These are phyloP conservation scores for Tricholoma sp. DNA, from an alignment of 768 basidiomycete species.

Conservation along the genomic window DNA sequence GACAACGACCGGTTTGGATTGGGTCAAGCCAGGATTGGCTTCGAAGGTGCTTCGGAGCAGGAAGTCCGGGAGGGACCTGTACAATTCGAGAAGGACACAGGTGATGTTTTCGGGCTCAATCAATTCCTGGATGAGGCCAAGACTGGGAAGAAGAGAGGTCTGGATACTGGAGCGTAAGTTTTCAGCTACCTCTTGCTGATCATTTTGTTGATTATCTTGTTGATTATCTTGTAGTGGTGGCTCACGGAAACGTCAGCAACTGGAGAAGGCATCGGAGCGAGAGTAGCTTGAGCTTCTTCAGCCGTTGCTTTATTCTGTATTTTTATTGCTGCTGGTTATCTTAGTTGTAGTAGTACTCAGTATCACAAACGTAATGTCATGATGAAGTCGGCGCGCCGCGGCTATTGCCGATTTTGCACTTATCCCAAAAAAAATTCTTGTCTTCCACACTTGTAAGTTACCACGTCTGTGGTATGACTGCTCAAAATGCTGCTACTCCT, in stretches of 20 bases:
- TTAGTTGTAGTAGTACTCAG: neutral
- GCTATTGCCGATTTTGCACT: neutral
- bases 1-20: constrained; percentile 92
- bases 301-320: neutral
- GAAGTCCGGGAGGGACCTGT: constrained; percentile 91
- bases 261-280: constrained; percentile 51
- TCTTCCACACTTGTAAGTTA: neutral
- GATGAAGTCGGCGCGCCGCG: neutral
- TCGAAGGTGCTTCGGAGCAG: constrained; percentile 85
- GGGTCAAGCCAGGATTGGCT: constrained; percentile 79
- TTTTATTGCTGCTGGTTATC: neutral
- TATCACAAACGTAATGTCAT: too few relatives aligned
- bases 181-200: neutral
- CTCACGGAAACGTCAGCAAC: constrained; percentile 64
- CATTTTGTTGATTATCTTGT: neutral
- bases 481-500: constrained; percentile 17
- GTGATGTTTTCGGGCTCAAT: constrained; percentile 96
- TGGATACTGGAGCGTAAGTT: constrained; percentile 72
- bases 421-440: neutral
- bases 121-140: constrained; percentile 97
- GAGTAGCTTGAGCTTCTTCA: constrained; percentile 17
- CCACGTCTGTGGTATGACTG: constrained; percentile 18
- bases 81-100: constrained; percentile 96
- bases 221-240: constrained; percentile 41
- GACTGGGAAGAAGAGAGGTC: constrained; percentile 85